Conservation (phyloP, 345 rosid species). For the Eutrema heterophyllum region DNA sequence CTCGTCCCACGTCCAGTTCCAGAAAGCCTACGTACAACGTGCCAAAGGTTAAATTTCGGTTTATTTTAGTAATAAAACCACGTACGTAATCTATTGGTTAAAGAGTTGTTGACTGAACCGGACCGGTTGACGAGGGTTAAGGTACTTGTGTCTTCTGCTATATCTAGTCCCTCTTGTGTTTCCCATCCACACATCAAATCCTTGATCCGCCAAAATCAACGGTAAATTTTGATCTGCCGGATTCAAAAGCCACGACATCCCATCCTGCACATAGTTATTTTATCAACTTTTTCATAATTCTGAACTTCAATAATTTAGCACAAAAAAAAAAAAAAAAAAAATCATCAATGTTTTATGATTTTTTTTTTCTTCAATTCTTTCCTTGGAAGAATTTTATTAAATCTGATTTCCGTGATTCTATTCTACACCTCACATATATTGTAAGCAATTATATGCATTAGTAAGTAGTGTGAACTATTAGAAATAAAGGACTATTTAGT, state of each 20-base stretch:
- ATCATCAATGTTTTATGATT: neutral
- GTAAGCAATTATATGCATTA: neutral
- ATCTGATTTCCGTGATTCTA: neutral
- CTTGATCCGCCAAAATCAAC: slow-evolving; percentile 72
- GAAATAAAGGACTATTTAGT: neutral
- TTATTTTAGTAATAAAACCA: neutral
- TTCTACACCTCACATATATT: neutral
- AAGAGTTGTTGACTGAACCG: neutral
- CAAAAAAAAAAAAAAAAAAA: too few relatives aligned
- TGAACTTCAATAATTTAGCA: too few relatives aligned
- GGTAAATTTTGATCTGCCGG: slow-evolving; percentile 81
- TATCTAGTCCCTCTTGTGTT: slow-evolving; percentile 83
- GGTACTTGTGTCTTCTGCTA: slow-evolving; percentile 56
- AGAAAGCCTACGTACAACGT: slow-evolving; percentile 48
- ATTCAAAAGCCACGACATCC: slow-evolving; percentile 85
- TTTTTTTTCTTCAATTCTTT: neutral
- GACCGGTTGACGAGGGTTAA: slow-evolving; percentile 47
- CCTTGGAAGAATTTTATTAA: neutral
- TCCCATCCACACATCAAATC: slow-evolving; percentile 95
- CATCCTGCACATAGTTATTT: slow-evolving; percentile 51
- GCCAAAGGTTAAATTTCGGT: neutral
- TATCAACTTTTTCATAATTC: too few relatives aligned
- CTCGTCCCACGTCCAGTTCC: slow-evolving; percentile 99
- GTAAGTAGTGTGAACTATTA: neutral
- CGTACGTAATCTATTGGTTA: neutral